phyloP scores from a whole-genome alignment of 345 rosid genomes.

The Rhizophora mangle region DNA sequence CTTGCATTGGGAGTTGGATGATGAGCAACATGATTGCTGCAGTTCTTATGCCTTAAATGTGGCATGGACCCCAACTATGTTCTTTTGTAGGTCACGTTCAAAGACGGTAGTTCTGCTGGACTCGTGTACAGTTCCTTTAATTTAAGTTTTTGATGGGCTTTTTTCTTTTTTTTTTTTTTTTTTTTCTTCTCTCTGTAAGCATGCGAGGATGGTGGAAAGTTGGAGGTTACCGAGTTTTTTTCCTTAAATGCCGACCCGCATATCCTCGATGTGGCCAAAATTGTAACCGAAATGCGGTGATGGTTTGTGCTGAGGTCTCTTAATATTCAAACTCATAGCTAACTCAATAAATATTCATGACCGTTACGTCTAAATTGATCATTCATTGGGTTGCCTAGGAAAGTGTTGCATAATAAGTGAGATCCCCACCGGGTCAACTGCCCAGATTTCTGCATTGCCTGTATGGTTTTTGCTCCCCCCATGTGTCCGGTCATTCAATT shows the following conservation, averaged over 20 bases:
- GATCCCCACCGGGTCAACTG: too few species aligned
- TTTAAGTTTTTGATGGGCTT: background rate
- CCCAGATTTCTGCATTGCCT: too few species aligned
- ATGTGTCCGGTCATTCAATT: background rate
- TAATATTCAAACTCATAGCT: too few species aligned
- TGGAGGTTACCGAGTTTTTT: background rate
- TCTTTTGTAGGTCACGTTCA: background rate
- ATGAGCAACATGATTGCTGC: background rate
- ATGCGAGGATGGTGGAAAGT: conserved; percentile 1
- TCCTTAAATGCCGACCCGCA: background rate
- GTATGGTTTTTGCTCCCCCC: background rate
- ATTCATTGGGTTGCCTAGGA: too few species aligned
- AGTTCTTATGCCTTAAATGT: background rate
- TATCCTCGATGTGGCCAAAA: too few species aligned
- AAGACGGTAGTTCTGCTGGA: conserved; percentile 1
- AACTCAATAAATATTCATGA: too few species aligned
- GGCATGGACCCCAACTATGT: background rate
- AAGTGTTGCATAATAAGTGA: too few species aligned
- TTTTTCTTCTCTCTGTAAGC: background rate
- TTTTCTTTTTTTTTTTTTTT: background rate
- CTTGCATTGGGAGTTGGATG: background rate
- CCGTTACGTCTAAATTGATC: too few species aligned
- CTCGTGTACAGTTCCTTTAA: background rate
- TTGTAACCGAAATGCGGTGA: too few species aligned
- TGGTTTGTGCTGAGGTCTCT: too few species aligned